Percentiles rank a stretch among this genome's conserved stretches.
phyloP scores from a whole-genome alignment of 2,329 filamentous ascomycete species.

The Alternaria brassicicola region DNA sequence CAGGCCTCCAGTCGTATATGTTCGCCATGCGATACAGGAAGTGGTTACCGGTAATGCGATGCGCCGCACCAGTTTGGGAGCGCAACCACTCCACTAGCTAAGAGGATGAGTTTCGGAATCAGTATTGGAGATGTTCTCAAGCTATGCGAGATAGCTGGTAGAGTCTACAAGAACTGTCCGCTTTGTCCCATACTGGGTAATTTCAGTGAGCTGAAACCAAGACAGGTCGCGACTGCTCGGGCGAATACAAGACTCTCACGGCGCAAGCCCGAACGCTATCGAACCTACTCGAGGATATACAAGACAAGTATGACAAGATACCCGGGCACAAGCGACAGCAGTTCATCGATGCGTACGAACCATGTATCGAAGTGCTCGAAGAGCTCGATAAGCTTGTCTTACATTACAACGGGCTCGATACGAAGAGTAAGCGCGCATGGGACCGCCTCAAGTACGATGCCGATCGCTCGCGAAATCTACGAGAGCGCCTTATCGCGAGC shows the following conservation, averaged over 20 bases:
- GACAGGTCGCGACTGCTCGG: constrained; percentile 38
- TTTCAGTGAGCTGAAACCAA: not conserved
- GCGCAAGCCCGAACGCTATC: constrained; percentile 34
- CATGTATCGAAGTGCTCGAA: constrained; percentile 33
- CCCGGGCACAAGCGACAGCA: constrained; percentile 25
- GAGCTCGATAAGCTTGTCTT: constrained; percentile 35
- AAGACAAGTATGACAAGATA: constrained; percentile 37
- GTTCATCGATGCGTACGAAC: constrained; percentile 29
- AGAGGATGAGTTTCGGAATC: constrained; percentile 35
- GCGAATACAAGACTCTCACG: constrained; percentile 38
- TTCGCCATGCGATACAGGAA: not conserved
- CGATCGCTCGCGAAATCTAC: constrained; percentile 25
- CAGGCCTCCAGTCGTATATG: not conserved
- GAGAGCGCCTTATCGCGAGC: constrained; percentile 31
- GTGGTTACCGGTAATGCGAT: not conserved
- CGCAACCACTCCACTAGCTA: not conserved
- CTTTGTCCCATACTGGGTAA: not conserved
- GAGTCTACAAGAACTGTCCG: constrained; percentile 37
- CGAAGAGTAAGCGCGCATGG: constrained; percentile 38
- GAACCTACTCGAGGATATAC: constrained; percentile 37
- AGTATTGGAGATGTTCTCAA: constrained; percentile 36
- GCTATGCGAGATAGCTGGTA: constrained; percentile 31
- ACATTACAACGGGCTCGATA: constrained; percentile 39
- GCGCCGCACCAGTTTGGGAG: not conserved
- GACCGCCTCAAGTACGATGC: constrained; percentile 41